Base-by-base conservation (phyloP, 2,329 filamentous ascomycete genomes). In the Neofusicoccum cordaticola region DNA sequence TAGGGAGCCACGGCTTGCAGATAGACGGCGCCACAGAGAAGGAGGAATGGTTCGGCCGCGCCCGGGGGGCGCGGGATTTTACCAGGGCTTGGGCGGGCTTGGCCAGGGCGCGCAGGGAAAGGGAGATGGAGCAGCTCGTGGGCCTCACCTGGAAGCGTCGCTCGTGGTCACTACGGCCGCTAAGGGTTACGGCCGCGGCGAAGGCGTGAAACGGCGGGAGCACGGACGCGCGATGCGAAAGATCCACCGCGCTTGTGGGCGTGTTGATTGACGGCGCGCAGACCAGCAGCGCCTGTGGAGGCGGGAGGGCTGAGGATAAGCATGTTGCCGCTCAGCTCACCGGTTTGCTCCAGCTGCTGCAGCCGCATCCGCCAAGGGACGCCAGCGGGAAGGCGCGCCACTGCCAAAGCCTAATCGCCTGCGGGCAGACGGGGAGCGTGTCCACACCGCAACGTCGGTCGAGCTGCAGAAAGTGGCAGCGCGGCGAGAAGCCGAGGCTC, bases 141-240 rank as follows among this genome's bases (percentile, higher is more conserved):
- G 50, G 50, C 50, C 34, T 39, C 19, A 56, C 52, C 52, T 53
- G 17, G 11, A 8, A 41, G 50, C 34, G 34, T 53, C 51, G 39
- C 27, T 37, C 17, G 39, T 13, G 7, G 19, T 57, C 9, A 41
- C 41, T 60, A 60, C 56, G 56, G 41, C 56, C 56, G 56, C 56
- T 60, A 60, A 58, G 31, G n/a, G 56, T 60, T 60, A 60, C 56
- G 56, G 56, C 56, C 56, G 56, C 56, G 56, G 15, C 22, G 39
- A 17, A 22, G 39, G 39, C 41, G 15, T 45, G 56, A 60, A 37
- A 60, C 27, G 44, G 42, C 53, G 53, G 31, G 11, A 22, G 56
- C 56, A 60, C 56, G 31, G 56, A 60, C 56, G 42, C 4, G 13
- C 8, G 56, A n/a, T 60, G 31, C 39, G 17, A 31, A 22, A 45